Evolutionary conservation across 257 asterid genomes (phyloP), one percentile per base, ranked within the genome.

Genomic region (Penstemon barbatus): DNA sequence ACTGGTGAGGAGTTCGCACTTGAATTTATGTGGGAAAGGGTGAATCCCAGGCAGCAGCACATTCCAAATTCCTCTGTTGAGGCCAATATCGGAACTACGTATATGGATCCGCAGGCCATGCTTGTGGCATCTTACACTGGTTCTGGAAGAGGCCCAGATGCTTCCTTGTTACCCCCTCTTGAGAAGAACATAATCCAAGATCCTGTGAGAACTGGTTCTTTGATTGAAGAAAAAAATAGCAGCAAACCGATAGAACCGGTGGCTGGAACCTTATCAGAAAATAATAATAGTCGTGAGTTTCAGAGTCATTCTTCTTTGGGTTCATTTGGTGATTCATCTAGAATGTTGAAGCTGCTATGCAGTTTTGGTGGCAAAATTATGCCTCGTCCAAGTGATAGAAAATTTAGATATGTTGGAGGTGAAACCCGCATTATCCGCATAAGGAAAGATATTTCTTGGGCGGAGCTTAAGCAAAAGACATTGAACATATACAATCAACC

Each of bases 311-410:
- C 86, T 63, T 77, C 84, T 44, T 75, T 80, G 65, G 78, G 88
- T 40, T 73, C 83, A 8, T 61, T 79, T 12, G 74, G 74, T 75
- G 82, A 72, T 63, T 80, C 91, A 13, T 77, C 89, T 38, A 74
- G 70, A 75, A 75, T 53, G 56, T 66, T 84, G 82, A 93, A 87
- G 84, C 57, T 88, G 43, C 91, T 93, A 40, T 93, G 99, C 82
- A 93, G 99, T 77, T 93, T 83, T 80, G 97, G 94, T 0, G 99
- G 99, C 52, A 86, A 74, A 72, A 66, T 93, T 74, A 71, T 90
- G 80, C 99, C 95, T 69, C 99, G 99, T 44, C 99, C 99, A 37
- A 83, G 95, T 77, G 99, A 93, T 83, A 84, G 90, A 65, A 93
- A 88, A 70, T 91, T 93, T 45, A 81, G 99, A 79, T 90, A 93